Evolutionary conservation across 768 basidiomycete genomes (phyloP).

Genomic region (Mycena chlorophos): DNA sequence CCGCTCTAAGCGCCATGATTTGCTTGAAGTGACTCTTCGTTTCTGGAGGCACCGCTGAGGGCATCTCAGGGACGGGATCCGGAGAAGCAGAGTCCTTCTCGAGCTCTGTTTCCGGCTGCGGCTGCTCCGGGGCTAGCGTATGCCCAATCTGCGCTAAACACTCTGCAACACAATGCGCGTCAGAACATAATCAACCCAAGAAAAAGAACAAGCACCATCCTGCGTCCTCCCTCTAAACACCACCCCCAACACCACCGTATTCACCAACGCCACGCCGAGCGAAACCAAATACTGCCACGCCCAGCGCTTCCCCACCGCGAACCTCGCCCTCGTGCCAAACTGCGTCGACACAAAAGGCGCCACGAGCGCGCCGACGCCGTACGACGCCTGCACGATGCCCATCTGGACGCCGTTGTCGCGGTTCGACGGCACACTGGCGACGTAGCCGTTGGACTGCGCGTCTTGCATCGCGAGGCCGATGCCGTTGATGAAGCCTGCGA

Average conservation of each 20-base stretch:
- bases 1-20: slow-evolving; percentile 36
- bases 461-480: slow-evolving; percentile 38
- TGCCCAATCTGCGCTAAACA: slow-evolving; percentile 46
- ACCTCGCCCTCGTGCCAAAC: slow-evolving; percentile 25
- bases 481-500: slow-evolving; percentile 35
- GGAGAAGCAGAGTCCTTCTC: slow-evolving; percentile 7
- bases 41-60: no score
- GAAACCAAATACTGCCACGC: slow-evolving; percentile 58
- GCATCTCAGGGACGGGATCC: background rate
- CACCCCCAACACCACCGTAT: slow-evolving; percentile 39
- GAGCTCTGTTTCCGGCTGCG: slow-evolving; percentile 26
- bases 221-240: slow-evolving; percentile 56
- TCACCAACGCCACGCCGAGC: slow-evolving; percentile 48
- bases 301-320: slow-evolving; percentile 50
- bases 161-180: slow-evolving; percentile 29
- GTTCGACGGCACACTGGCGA: slow-evolving; percentile 44
- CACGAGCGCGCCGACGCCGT: slow-evolving; percentile 47
- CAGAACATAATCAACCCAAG: background rate
- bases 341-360: slow-evolving; percentile 63
- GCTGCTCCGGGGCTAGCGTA: background rate
- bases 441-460: slow-evolving; percentile 51
- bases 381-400: slow-evolving; percentile 49
- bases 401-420: slow-evolving; percentile 41
- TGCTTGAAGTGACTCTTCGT: slow-evolving; percentile 32
- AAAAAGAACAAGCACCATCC: slow-evolving; percentile 39